phyloP scores from a whole-genome alignment of 305 asterid genomes.

The Euphrasia arctica region DNA sequence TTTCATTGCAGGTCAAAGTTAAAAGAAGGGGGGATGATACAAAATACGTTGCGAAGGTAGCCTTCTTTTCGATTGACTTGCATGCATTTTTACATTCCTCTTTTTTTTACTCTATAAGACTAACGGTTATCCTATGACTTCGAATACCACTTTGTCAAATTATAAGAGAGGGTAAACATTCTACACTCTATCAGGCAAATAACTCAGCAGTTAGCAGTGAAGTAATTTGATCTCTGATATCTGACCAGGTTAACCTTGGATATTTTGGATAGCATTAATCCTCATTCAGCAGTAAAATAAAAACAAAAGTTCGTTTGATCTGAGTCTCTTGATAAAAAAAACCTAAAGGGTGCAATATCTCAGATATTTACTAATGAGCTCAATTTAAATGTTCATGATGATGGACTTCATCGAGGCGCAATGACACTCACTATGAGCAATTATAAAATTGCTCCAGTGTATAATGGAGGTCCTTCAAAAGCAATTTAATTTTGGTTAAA shows the following conservation, averaged over 20 bases:
- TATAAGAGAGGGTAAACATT: constrained; percentile 15
- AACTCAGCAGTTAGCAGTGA: constrained; percentile 19
- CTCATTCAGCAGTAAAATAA: constrained; percentile 7
- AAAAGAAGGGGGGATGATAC: constrained; percentile 91
- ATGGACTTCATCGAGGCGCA: not conserved
- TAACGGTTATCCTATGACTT: constrained; percentile 6
- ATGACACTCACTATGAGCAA: not conserved
- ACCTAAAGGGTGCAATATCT: not conserved
- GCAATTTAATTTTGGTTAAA: constrained; percentile 1
- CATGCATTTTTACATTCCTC: not conserved
- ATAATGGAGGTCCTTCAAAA: not conserved
- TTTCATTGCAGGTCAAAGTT: constrained; percentile 71
- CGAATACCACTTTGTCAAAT: not conserved
- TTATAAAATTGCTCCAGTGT: not conserved
- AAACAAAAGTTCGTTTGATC: not conserved
- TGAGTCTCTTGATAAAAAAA: constrained; percentile 2
- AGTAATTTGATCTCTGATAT: constrained; percentile 11
- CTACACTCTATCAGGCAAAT: not conserved
- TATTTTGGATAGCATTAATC: constrained; percentile 1
- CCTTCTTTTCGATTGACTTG: constrained; percentile 21
- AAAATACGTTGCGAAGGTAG: constrained; percentile 90
- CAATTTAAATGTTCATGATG: constrained; percentile 6
- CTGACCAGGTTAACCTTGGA: constrained; percentile 4
- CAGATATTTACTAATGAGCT: not conserved
- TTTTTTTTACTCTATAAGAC: constrained; percentile 1